Conservation (phyloP, 192 early-diverging fungal species). For the Backusella parvicylindrica region DNA sequence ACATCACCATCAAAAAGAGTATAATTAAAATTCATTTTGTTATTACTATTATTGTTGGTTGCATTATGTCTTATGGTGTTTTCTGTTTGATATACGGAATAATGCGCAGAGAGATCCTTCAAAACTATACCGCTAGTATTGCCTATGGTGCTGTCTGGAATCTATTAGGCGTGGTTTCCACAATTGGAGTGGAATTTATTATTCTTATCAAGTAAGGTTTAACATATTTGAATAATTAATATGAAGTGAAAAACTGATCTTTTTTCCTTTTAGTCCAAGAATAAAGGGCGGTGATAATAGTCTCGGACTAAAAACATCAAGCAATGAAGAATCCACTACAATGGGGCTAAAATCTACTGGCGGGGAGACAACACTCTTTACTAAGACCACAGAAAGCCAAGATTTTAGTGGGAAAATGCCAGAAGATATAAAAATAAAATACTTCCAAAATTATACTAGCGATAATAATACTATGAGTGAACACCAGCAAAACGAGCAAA, state of each 20-base stretch:
- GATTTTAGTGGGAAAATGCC: not conserved
- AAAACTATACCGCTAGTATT: constrained; percentile 1
- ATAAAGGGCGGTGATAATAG: not conserved
- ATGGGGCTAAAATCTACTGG: not conserved
- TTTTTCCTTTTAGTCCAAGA: not conserved
- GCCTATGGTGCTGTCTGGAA: constrained; percentile 21
- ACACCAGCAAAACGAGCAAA: not conserved
- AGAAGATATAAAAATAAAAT: not conserved
- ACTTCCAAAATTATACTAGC: not conserved
- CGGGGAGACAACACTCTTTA: not conserved
- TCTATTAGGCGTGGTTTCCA: constrained; percentile 13
- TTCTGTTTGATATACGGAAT: constrained; percentile 31
- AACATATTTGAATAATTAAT: not conserved
- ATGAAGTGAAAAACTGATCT: not conserved
- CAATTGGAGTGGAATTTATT: constrained; percentile 19
- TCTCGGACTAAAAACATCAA: not conserved
- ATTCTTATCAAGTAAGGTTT: constrained; percentile 20
- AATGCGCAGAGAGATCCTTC: constrained; percentile 19
- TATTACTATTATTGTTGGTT: constrained; percentile 17
- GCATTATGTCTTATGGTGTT: constrained; percentile 18
- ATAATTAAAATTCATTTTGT: constrained; percentile 20
- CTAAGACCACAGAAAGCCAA: not conserved
- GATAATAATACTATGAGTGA: not conserved
- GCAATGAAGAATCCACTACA: not conserved
- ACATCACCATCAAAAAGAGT: constrained; percentile 17